Conservation (phyloP, 306 rosid species). For the Lithocarpus polystachyus region DNA sequence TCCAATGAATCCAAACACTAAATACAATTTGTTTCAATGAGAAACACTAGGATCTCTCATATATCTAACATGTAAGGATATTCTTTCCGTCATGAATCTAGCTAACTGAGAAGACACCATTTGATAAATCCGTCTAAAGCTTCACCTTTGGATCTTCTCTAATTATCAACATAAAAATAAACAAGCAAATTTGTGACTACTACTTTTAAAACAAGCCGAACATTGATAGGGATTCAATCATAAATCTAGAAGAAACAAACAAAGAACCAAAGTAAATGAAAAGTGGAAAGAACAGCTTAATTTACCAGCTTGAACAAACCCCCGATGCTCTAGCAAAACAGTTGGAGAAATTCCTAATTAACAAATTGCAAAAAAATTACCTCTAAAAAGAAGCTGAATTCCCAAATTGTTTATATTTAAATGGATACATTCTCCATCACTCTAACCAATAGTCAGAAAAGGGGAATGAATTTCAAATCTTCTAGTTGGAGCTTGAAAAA, state of each 20-base stretch:
- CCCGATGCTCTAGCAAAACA: not conserved
- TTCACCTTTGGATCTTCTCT: too few species aligned
- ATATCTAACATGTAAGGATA: not conserved
- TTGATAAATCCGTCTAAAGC: too few species aligned
- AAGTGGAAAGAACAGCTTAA: not conserved
- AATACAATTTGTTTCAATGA: not conserved
- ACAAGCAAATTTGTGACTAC: not conserved
- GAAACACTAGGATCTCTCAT: not conserved
- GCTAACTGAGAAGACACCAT: not conserved
- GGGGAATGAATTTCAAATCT: not conserved
- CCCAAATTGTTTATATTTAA: not conserved
- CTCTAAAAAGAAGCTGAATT: not conserved
- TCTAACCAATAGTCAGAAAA: not conserved
- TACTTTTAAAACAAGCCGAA: not conserved
- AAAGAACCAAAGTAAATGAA: not conserved
- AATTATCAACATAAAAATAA: not conserved
- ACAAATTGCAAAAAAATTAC: not conserved
- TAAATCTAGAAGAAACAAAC: not conserved
- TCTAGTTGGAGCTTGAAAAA: not conserved
- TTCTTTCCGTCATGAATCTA: not conserved
- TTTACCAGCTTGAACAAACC: not conserved
- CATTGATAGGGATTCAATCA: not conserved
- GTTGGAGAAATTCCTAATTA: not conserved
- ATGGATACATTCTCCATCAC: conserved; percentile 6
- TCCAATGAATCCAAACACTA: not conserved